Conservation (phyloP, 768 basidiomycete genomes). For the Leccinum boreale region DNA sequence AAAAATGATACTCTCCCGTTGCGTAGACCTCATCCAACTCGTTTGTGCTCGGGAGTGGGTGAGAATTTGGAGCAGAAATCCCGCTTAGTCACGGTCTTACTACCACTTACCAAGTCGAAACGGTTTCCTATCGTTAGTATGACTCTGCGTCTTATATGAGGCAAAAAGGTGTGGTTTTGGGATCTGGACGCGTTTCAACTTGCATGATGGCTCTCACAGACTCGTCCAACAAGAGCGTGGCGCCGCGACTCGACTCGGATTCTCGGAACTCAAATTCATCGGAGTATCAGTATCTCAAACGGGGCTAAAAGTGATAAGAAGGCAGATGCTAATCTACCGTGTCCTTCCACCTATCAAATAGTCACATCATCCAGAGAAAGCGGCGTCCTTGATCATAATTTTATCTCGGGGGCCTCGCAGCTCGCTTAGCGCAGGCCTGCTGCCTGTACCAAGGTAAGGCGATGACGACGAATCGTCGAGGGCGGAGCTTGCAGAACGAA, state of each 20-base stretch:
- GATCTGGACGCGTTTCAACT: background rate
- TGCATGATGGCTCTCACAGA: no score
- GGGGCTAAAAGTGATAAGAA: background rate
- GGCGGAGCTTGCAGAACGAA: conserved; percentile 54
- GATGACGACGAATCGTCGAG: conserved; percentile 70
- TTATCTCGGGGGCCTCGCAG: background rate
- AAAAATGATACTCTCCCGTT: background rate
- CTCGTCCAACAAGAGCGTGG: no score
- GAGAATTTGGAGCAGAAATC: no score
- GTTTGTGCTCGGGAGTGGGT: background rate
- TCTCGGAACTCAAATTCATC: no score
- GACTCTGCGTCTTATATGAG: no score
- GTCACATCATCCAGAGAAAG: conserved; percentile 86
- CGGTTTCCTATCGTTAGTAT: no score
- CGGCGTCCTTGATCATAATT: conserved; percentile 55
- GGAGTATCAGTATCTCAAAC: no score
- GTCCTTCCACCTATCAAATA: background rate
- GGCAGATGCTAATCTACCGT: background rate
- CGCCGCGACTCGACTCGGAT: no score
- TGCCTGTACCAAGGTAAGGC: conserved; percentile 97
- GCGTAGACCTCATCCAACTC: background rate
- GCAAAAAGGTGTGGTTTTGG: background rate
- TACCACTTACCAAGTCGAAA: no score
- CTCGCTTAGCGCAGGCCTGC: conserved; percentile 46
- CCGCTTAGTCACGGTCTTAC: no score